phyloP scores from a whole-genome alignment of 2,329 filamentous ascomycete genomes.

The Penicillium italicum region DNA sequence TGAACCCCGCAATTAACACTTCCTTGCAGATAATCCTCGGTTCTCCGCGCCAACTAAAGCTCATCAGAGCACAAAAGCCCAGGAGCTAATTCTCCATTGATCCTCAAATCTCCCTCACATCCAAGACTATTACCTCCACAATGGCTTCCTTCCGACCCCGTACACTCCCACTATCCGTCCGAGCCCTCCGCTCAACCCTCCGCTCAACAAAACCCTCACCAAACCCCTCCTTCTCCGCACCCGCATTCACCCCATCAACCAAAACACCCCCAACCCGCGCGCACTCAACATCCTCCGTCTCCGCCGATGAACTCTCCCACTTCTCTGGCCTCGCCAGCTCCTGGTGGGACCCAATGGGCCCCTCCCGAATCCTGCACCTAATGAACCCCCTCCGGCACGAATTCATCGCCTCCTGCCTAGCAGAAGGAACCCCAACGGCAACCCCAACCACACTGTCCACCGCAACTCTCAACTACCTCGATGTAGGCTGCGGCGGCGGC shows the following conservation, averaged over 20 bases:
- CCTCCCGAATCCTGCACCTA: constrained; percentile 86
- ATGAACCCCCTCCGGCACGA: constrained; percentile 97
- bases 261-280: constrained; percentile 14
- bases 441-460: constrained; percentile 16
- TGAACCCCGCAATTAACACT: neutral
- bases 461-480: constrained; percentile 62
- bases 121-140: neutral
- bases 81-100: neutral
- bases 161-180: constrained; percentile 4
- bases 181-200: constrained; percentile 10
- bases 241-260: neutral
- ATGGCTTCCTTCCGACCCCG: constrained; percentile 15
- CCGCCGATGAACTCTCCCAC: constrained; percentile 83
- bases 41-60: neutral
- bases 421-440: constrained; percentile 45
- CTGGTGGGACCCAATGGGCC: constrained; percentile 96
- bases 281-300: constrained; percentile 64
- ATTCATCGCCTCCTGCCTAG: constrained; percentile 74
- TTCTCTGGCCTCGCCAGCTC: constrained; percentile 89
- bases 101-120: neutral
- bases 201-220: neutral
- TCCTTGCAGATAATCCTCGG: neutral
- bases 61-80: neutral
- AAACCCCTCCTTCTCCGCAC: neutral
- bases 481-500: constrained; percentile 92